Evolutionary conservation across 208 protist genomes (phyloP), one percentile per base, ranked within the genome.

Genomic region (Trypanosoma melophagium): DNA sequence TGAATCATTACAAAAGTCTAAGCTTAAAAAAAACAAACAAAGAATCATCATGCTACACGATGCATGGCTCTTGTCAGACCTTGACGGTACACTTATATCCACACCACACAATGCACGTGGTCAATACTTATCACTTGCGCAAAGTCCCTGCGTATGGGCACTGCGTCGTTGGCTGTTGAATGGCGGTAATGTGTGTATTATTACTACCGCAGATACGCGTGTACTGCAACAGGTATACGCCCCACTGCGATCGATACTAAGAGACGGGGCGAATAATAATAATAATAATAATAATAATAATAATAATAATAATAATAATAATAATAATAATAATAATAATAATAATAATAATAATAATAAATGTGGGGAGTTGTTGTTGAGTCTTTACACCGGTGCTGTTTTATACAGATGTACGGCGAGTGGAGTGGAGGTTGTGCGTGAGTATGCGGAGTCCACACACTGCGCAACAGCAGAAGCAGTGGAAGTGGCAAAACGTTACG

Each of bases 31-130:
- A 7, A 35, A 35, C 1, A 35, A 35, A 1, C 5, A 35, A 35
- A 35, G 4, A n/a, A n/a, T 8, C 16, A 47, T 47, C 9, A 47
- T 95, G 86, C 67, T 95, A 4, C 49, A 67, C 0, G 77, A 75
- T 56, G 85, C 73, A 53, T 95, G 90, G 87, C 60, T 95, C 16
- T 84, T 95, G 38, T 47, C 83, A 3, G 90, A 95, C 63, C 65
- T 95, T 21, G 90, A 95, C 42, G 90, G 90, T 21, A 95, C 90
- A 19, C 76, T 95, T 17, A 80, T 93, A 42, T 80, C 83, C 16
- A 95, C 90, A 1, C 90, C 90, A 9, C 87, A 93, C 76, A 95
- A 93, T 60, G 90, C 90, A 2, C 54, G 86, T n/a, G 90, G 90
- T 17, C 65, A 69, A 28, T 95, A 93, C 64, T 64, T 87, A 2